Evolutionary conservation across 164 flowering plant species (phyloP).

Genomic region (Amborella trichopoda): DNA sequence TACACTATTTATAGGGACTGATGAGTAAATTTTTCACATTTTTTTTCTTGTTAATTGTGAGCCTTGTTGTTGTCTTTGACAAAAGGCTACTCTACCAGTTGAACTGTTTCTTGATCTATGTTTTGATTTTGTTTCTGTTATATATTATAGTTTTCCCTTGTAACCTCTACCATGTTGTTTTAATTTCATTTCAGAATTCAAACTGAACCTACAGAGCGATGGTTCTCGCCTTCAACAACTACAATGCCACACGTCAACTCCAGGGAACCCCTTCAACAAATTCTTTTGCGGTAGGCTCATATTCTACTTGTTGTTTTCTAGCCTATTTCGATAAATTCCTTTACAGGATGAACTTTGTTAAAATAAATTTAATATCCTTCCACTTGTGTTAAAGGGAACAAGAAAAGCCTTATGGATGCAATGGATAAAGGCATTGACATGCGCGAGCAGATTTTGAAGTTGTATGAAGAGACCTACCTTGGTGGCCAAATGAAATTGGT

Average conservation of each 20-base stretch:
- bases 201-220: slow-evolving; percentile 91
- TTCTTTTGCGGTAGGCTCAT: slow-evolving; percentile 78
- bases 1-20: too few relatives aligned
- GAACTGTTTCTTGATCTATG: too few relatives aligned
- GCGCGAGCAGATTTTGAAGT: slow-evolving; percentile 55
- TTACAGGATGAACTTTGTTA: too few relatives aligned
- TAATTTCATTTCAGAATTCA: slow-evolving; percentile 41
- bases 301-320: background rate
- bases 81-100: too few relatives aligned
- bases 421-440: slow-evolving; percentile 75
- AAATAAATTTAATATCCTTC: too few relatives aligned
- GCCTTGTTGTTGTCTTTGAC: too few relatives aligned
- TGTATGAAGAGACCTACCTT: slow-evolving; percentile 57
- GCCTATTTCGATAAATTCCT: background rate
- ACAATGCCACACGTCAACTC: slow-evolving; percentile 78
- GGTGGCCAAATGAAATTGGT: slow-evolving; percentile 89
- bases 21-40: too few relatives aligned
- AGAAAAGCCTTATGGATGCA: slow-evolving; percentile 85
- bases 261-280: slow-evolving; percentile 69
- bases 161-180: too few relatives aligned
- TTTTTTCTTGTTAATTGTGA: too few relatives aligned
- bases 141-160: too few relatives aligned
- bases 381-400: slow-evolving; percentile 50
- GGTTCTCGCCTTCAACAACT: slow-evolving; percentile 96
- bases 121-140: too few relatives aligned